Conservation (phyloP, 768 basidiomycete species). For the Pilatotrama ljubarskyi region DNA sequence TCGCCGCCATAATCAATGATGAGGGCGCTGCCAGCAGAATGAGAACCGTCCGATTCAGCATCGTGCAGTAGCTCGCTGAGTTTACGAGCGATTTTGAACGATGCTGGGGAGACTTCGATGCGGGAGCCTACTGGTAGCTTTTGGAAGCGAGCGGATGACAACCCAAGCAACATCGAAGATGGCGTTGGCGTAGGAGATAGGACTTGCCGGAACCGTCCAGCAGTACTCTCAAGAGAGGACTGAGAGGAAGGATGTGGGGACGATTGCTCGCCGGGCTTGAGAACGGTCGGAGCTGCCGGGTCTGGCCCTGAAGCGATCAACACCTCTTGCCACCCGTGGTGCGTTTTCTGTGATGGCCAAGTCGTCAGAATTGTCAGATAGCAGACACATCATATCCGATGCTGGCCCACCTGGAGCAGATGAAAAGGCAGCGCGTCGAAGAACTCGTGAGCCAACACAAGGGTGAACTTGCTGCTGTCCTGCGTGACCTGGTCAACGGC, state of each 20-base stretch:
- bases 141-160: constrained; percentile 70
- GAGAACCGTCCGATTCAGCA: constrained; percentile 31
- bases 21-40: constrained; percentile 56
- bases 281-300: constrained; percentile 34
- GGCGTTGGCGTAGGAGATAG: constrained; percentile 61
- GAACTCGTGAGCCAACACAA: constrained; percentile 94
- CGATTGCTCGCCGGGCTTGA: constrained; percentile 19
- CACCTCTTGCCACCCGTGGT: constrained; percentile 84
- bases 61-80: constrained; percentile 63
- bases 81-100: constrained; percentile 66
- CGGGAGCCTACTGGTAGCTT: constrained; percentile 66
- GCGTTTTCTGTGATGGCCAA: constrained; percentile 56
- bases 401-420: constrained; percentile 67
- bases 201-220: constrained; percentile 56
- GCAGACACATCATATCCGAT: background rate
- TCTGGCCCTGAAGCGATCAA: constrained; percentile 57
- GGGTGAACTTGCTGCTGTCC: constrained; percentile 60
- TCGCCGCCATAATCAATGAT: constrained; percentile 90
- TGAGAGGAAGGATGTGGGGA: constrained; percentile 17
- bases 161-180: constrained; percentile 54
- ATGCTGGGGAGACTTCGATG: constrained; percentile 78
- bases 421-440: constrained; percentile 96
- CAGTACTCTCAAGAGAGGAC: constrained; percentile 9
- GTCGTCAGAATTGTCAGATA: background rate
- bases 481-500: constrained; percentile 65